phyloP scores from a whole-genome alignment of 1,284 basidiomycete genomes.

The Ustilago curta region DNA sequence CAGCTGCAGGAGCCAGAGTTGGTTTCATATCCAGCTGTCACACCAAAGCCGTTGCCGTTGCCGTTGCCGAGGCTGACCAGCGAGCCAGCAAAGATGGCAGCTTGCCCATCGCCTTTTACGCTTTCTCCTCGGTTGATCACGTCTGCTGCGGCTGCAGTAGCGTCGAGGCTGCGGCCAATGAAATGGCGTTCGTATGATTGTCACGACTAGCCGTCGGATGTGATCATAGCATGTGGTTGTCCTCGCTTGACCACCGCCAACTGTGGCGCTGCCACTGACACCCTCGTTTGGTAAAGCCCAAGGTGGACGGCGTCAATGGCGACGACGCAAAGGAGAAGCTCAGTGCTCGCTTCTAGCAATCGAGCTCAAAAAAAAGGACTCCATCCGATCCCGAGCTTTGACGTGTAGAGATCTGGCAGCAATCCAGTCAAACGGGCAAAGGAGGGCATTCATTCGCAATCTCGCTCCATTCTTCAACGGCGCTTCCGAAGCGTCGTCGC shows the following conservation, averaged over 20 bases:
- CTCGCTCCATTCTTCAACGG: not conserved
- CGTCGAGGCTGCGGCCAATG: not conserved
- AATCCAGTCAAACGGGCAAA: not conserved
- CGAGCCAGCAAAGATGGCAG: not conserved
- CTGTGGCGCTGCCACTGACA: not conserved
- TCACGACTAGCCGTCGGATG: not conserved
- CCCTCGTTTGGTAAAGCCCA: not conserved
- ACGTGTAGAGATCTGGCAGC: not conserved
- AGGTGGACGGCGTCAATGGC: not conserved
- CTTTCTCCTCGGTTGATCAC: not conserved
- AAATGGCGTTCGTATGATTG: not conserved
- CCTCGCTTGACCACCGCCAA: slow-evolving; percentile 2
- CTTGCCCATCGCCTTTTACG: not conserved
- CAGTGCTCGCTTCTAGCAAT: not conserved
- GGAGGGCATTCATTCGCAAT: not conserved
- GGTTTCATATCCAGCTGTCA: slow-evolving; percentile 16
- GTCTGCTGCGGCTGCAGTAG: not conserved
- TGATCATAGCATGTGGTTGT: slow-evolving; percentile 5
- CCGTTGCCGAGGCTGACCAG: slow-evolving; percentile 7
- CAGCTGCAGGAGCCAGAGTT: not conserved
- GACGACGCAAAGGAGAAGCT: slow-evolving; percentile 1
- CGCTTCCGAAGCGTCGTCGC: not conserved
- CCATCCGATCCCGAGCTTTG: not conserved
- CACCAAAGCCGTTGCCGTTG: slow-evolving; percentile 4
- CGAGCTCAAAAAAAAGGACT: not conserved